Conservation (phyloP, 352 stramenopile species). For the Pythium folliculosum region DNA sequence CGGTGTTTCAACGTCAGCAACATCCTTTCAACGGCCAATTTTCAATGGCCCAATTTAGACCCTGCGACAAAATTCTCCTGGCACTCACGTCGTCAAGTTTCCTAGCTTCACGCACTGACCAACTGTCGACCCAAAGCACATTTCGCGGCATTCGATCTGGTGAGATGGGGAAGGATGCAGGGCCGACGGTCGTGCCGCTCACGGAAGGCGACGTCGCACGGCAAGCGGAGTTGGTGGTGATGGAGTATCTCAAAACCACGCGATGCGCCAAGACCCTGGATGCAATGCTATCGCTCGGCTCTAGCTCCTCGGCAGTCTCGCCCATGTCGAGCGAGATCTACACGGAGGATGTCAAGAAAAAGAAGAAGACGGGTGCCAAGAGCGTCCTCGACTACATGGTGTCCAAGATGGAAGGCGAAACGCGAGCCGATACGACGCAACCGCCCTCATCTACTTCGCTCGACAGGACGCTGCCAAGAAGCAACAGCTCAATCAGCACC, state of each 20-base stretch:
- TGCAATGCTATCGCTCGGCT: conserved; percentile 45
- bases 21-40: not conserved
- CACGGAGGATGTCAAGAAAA: conserved; percentile 48
- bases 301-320: conserved; percentile 17
- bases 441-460: not conserved
- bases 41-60: conserved; percentile 9
- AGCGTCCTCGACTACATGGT: conserved; percentile 60
- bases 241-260: conserved; percentile 69
- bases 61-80: too few relatives aligned
- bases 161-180: conserved; percentile 30
- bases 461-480: conserved; percentile 5
- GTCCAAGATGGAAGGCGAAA: conserved; percentile 11
- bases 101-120: too few relatives aligned
- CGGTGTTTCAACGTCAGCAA: not conserved
- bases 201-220: conserved; percentile 41
- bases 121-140: not conserved
- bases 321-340: conserved; percentile 52
- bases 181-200: not conserved
- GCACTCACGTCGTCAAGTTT: too few relatives aligned
- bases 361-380: conserved; percentile 35
- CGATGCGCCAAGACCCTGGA: conserved; percentile 59
- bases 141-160: not conserved
- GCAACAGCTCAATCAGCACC: not conserved
- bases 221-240: conserved; percentile 68
- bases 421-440: not conserved